Evolutionary conservation across 2,329 filamentous ascomycete genomes (phyloP), one percentile per base, ranked within the genome.

Genomic region (Keithomyces neogunnii): DNA sequence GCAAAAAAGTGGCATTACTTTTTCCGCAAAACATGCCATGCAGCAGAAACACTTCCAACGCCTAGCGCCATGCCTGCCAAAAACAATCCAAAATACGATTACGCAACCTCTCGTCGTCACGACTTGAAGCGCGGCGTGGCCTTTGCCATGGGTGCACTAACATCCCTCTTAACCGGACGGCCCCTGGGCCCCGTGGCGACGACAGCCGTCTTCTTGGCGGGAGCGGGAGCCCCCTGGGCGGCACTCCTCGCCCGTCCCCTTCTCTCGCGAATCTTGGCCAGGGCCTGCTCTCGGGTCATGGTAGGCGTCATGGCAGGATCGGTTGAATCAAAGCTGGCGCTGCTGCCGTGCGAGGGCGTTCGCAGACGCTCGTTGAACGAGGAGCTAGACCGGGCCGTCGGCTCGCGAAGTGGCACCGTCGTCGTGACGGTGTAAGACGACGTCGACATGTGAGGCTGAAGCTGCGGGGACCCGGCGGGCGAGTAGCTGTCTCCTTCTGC

Each of bases 261-360:
- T 31, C 88, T 76, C 68, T 88, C 84, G 49, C 83, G 77, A 57
- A 92, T 91, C 63, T 85, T 82, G 51, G 85, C 85, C 13, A 92
- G 75, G 3, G 87, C 87, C 66, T 89, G 77, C 65, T 89, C 88
- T 50, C 88, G 77, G 30, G 81, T 81, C 78, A 85, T 82, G 39
- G 82, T 85, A 4, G 81, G 80, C 42, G 77, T 83, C 54, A 85
- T 64, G 8, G 80, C 80, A 26, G 79, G 78, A 62, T 82, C 77
- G 53, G 68, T 76, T 40, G 71, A 62, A 62, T 82, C 78, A 58
- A 81, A 82, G 50, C 65, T 69, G 49, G 58, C 63, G 51, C 57
- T 65, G 56, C 66, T 69, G 45, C 62, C 65, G 43, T 61, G 64
- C 3, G 69, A 73, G 1, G 73, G 74, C 1, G 74, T 77, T 47